Base-by-base conservation (phyloP, 106 monocot species). In the Ottelia alismoides region DNA sequence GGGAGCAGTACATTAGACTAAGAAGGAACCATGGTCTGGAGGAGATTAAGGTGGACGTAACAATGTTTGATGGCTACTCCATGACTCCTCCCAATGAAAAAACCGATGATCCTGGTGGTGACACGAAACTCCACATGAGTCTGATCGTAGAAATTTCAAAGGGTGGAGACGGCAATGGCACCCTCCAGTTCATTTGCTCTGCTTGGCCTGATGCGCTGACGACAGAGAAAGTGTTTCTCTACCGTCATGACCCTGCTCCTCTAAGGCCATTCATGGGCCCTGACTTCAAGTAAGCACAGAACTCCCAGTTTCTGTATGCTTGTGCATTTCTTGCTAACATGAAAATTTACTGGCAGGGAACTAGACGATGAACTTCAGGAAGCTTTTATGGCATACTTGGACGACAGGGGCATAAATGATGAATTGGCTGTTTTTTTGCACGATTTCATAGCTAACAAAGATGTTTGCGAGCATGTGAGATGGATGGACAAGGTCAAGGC, bases 61-160 rank as follows among this genome's bases (percentile, higher is more conserved):
- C 87, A 25, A 78, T 85, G 92, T 85, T 92, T 49, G 85, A 91
- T 50, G 81, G 67, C 24, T 73, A 68, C 9, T 65, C 70, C 2
- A 56, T 81, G 12, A 46, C 45, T 18, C 29, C 72, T n/a, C 67
- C 78, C 0, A 58, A 57, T 2, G 28, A 31, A 7, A 67, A 51
- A 32, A 63, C 50, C 54, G 65, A 51, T 44, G 70, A 49, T 60
- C 9, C 57, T 31, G 28, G 78, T 68, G 65, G 73, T 1, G 57
- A 65, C 20, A 31, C 52, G 60, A 28, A 70, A 68, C 47, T 75
- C 58, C 84, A 85, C 58, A 74, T 81, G 48, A 91, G 71, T 56
- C 54, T 87, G 45, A 45, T 82, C 0, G 81, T 87, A 9, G 87
- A 87, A 55, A 74, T 82, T 16, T 69, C 69, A 11, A 83, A 78